These are phyloP conservation scores for Podospora sp. DNA, from an alignment of 495 filamentous ascomycete species.

Conservation along the genomic window DNA sequence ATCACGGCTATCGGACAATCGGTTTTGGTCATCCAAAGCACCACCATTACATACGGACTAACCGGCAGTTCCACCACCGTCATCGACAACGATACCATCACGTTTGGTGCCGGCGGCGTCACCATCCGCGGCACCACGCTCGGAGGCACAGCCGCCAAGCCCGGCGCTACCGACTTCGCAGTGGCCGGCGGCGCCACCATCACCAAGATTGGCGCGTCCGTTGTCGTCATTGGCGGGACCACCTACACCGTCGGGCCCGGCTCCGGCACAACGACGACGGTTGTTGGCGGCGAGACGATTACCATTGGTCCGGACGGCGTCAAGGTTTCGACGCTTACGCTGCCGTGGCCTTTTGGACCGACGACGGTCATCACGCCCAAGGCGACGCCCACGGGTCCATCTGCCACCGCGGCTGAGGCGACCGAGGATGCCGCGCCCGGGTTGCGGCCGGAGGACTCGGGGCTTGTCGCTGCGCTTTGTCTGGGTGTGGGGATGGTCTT, in stretches of 20 bases:
- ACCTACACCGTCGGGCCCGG: slow-evolving; percentile 50
- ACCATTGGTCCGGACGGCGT: slow-evolving; percentile 52
- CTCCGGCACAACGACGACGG: slow-evolving; percentile 38
- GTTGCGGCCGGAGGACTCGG: slow-evolving; percentile 14
- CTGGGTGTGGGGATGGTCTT: slow-evolving; percentile 31
- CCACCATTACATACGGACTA: slow-evolving; percentile 46
- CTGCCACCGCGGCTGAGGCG: background rate
- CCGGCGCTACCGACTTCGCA: slow-evolving; percentile 41
- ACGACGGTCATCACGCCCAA: slow-evolving; percentile 25
- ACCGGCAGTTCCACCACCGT: slow-evolving; percentile 27
- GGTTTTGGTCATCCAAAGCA: slow-evolving; percentile 46
- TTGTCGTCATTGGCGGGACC: slow-evolving; percentile 50
- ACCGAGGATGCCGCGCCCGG: slow-evolving; percentile 13
- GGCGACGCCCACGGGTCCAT: slow-evolving; percentile 25
- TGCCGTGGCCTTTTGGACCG: slow-evolving; percentile 46
- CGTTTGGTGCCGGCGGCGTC: slow-evolving; percentile 52
- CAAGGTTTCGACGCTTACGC: slow-evolving; percentile 44
- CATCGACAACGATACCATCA: slow-evolving; percentile 42
- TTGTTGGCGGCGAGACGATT: slow-evolving; percentile 48
- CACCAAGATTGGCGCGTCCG: slow-evolving; percentile 50
- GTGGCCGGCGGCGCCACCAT: slow-evolving; percentile 52
- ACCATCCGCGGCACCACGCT: slow-evolving; percentile 44
- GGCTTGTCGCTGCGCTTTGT: slow-evolving; percentile 14
- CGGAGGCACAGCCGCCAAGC: slow-evolving; percentile 39
- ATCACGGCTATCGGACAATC: slow-evolving; percentile 51